Evolutionary conservation across 805 yeast species (phyloP).

Genomic region (Yarrowia sp.): DNA sequence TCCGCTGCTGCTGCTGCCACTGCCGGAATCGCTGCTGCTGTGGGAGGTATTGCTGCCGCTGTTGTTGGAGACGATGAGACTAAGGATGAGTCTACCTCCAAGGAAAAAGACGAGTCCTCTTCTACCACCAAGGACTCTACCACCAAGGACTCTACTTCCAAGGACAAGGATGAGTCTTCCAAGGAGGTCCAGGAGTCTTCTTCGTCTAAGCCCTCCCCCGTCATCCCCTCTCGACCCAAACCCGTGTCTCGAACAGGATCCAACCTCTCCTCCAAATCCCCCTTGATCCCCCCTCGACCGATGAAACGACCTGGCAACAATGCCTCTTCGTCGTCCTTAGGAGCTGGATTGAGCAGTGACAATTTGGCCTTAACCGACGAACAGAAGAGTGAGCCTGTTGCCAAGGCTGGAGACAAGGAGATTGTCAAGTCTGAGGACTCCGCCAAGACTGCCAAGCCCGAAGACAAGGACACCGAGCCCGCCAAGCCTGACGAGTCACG

Average conservation of each 20-base stretch:
- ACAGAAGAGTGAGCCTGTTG: neutral
- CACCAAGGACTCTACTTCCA: neutral
- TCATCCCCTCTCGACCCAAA: conserved; percentile 9
- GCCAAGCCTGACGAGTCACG: neutral
- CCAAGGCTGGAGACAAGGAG: neutral
- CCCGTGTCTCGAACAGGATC: conserved; percentile 23
- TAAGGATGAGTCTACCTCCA: neutral
- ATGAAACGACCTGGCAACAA: conserved; percentile 10
- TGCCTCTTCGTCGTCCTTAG: conserved; percentile 2
- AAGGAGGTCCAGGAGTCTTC: no score
- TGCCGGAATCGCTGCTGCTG: conserved; percentile 22
- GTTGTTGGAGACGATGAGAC: neutral
- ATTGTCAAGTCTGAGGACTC: neutral
- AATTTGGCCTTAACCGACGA: conserved; percentile 1
- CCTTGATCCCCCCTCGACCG: conserved; percentile 24
- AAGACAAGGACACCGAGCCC: no score
- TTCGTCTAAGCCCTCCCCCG: neutral
- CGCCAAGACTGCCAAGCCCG: neutral
- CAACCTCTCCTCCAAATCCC: neutral
- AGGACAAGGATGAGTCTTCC: neutral
- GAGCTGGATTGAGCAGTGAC: conserved; percentile 9
- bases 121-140: no score
- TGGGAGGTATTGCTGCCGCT: neutral
- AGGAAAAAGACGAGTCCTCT: no score
- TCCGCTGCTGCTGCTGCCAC: conserved; percentile 16